phyloP scores from a whole-genome alignment of 1,284 basidiomycete genomes.

The Wallemia ichthyophaga region DNA sequence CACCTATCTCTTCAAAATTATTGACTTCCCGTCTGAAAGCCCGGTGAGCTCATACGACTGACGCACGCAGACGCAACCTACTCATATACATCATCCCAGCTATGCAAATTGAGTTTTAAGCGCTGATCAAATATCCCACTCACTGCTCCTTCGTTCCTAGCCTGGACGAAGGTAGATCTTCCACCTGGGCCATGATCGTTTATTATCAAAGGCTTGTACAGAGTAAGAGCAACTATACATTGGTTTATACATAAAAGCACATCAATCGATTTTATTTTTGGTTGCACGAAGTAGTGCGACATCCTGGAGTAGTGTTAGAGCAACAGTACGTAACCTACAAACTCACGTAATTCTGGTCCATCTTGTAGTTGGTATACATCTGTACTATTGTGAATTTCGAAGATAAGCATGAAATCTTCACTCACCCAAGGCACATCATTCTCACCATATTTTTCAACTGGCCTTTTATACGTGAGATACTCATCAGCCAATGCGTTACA shows the following conservation, averaged over 20 bases:
- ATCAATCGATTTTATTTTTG: too few relatives aligned
- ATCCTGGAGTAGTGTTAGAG: too few relatives aligned
- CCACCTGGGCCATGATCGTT: slow-evolving; percentile 1
- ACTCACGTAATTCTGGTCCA: too few relatives aligned
- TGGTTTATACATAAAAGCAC: too few relatives aligned
- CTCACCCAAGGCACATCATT: background rate
- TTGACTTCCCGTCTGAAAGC: slow-evolving; percentile 12
- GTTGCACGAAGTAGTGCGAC: too few relatives aligned
- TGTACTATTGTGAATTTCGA: background rate
- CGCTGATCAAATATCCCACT: slow-evolving; percentile 8
- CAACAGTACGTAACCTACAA: too few relatives aligned
- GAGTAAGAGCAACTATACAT: too few relatives aligned
- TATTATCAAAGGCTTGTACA: background rate
- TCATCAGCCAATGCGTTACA: background rate
- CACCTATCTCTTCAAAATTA: slow-evolving; percentile 16
- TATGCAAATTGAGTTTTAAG: background rate
- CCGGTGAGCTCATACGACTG: slow-evolving; percentile 2
- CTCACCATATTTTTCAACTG: background rate
- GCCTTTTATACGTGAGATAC: background rate
- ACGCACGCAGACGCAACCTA: background rate
- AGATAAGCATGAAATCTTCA: too few relatives aligned
- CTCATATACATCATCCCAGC: slow-evolving; percentile 3
- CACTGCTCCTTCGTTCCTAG: slow-evolving; percentile 17
- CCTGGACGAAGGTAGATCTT: slow-evolving; percentile 9
- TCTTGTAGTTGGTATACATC: too few relatives aligned